Evolutionary conservation across 2,329 filamentous ascomycete species (phyloP), one percentile per base, ranked within the genome.

Genomic region (Cladosporium sp.): DNA sequence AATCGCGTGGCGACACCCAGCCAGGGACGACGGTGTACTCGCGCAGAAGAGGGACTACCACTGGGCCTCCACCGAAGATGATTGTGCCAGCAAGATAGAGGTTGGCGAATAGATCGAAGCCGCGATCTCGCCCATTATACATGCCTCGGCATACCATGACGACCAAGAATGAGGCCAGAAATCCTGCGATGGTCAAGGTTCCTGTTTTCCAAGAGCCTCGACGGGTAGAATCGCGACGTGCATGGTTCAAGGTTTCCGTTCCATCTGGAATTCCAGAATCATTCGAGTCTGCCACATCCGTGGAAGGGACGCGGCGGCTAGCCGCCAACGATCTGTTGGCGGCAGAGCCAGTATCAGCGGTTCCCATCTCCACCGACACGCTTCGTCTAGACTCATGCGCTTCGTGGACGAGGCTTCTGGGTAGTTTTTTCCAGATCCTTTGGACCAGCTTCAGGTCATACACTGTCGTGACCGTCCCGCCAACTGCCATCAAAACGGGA

Each of bases 71-170:
- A 25, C 75, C 75, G 62, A 78, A 77, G 59, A 78, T 77, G 59
- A 78, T 76, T 1, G 87, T 90, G 0, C 87, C 88, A 0, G 87
- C 88, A 0, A 90, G 82, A 65, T 87, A 90, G 73, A 91, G 81
- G 69, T 89, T 90, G 4, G 85, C 78, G 64, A 91, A 90, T 22
- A 91, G 78, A 48, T 80, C 76, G 62, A 84, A 83, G 0, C 79
- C 70, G 0, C 84, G 71, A 0, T 82, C 76, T 0, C 71, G 72
- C 9, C 66, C 40, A 0, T 70, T 58, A 10, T 79, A 49, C 2
- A 73, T 48, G 73, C 71, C 60, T 66, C 77, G 70, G 68, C 78
- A 35, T 15, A 81, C 75, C 68, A 89, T 80, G 20, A 88, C 67
- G 1, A 74, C 64, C 49, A 83, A 73, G 62, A 90, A 89, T 1